Evolutionary conservation across 2,329 filamentous ascomycete genomes (phyloP).

Genomic region (Monilinia fructigena): DNA sequence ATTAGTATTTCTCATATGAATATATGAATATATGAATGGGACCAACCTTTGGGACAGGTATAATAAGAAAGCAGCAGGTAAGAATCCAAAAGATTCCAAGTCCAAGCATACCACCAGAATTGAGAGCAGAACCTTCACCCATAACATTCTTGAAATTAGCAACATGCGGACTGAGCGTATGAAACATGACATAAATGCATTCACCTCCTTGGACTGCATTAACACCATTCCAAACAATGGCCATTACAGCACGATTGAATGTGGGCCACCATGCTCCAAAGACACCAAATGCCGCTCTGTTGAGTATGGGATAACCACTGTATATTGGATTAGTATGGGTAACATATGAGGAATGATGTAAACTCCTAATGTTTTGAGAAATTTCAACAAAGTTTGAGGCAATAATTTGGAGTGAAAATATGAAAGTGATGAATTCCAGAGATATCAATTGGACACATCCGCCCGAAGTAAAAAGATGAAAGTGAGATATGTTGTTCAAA

Average conservation of each 20-base stretch:
- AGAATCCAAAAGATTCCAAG: conserved; percentile 46
- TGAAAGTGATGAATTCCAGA: too few species aligned
- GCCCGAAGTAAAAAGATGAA: background rate
- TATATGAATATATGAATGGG: background rate
- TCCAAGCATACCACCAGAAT: conserved; percentile 45
- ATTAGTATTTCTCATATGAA: conserved; percentile 27
- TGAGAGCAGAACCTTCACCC: conserved; percentile 44
- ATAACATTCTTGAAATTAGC: conserved; percentile 44
- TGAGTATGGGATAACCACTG: conserved; percentile 44
- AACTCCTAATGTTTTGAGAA: background rate
- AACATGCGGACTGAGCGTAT: conserved; percentile 46
- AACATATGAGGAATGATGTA: background rate
- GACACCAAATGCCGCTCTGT: conserved; percentile 46
- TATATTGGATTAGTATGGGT: background rate
- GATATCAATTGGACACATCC: background rate
- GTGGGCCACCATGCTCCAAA: conserved; percentile 48
- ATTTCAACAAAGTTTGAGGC: background rate
- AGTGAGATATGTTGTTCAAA: background rate
- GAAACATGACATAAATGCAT: conserved; percentile 45
- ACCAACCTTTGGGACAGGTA: conserved; percentile 42
- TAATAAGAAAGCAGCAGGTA: conserved; percentile 43
- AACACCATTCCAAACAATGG: conserved; percentile 46
- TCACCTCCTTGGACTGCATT: conserved; percentile 41
- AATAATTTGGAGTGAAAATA: background rate
- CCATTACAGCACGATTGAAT: conserved; percentile 44